Evolutionary conservation across 805 yeast species (phyloP).

Genomic region (Candida sonorensis): DNA sequence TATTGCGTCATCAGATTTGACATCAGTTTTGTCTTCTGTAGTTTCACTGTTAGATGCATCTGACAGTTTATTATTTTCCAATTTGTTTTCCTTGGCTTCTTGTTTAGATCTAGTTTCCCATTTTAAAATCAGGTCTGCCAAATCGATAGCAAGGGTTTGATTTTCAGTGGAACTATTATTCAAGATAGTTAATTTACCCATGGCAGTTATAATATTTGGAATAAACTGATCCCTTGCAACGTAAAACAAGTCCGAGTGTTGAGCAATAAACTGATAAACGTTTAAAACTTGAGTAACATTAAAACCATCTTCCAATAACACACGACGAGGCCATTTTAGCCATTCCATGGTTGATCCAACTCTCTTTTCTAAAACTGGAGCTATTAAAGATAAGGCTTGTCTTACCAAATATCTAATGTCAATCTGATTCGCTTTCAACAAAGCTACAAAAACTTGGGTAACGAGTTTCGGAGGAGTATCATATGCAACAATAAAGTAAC

Average conservation of each 20-base stretch:
- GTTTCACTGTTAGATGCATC: constrained; percentile 2
- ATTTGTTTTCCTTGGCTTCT: constrained; percentile 21
- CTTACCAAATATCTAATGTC: constrained; percentile 80
- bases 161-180: constrained; percentile 75
- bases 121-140: constrained; percentile 74
- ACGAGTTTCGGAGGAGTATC: constrained; percentile 87
- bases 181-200: constrained; percentile 80
- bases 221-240: constrained; percentile 84
- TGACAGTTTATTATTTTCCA: constrained; percentile 1
- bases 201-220: constrained; percentile 81
- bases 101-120: constrained; percentile 66
- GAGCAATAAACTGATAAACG: constrained; percentile 82
- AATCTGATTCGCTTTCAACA: constrained; percentile 74
- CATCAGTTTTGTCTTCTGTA: constrained; percentile 16
- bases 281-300: constrained; percentile 80
- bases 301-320: constrained; percentile 83
- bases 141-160: constrained; percentile 79
- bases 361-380: constrained; percentile 76
- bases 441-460: constrained; percentile 86
- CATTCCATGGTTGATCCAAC: constrained; percentile 60
- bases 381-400: constrained; percentile 81
- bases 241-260: constrained; percentile 78
- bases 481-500: constrained; percentile 77
- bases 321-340: constrained; percentile 94
- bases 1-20: too few relatives aligned